Base-by-base conservation (phyloP, 306 rosid species). In the Prosopis cineraria region DNA sequence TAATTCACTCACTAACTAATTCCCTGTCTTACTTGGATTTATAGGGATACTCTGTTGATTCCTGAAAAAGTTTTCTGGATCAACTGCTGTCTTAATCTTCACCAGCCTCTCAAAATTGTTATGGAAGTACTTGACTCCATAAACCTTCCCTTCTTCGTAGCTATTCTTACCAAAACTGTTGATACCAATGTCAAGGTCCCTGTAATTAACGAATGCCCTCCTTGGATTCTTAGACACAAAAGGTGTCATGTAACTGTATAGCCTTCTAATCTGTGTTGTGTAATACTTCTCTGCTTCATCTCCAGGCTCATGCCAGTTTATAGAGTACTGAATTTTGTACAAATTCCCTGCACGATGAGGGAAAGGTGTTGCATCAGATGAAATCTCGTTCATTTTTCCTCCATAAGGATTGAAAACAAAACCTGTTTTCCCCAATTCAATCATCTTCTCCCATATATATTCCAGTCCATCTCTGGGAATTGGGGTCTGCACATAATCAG, bases 11-110 rank as follows among this genome's bases (percentile, higher is more conserved):
- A 22, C n/a, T 39, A 37, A 66, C 58, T 24, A 24, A 55, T 55
- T 60, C 68, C 22, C 39, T 8, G 69, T 39, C 33, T 78, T 33
- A 50, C 43, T 31, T 16, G 75, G 72, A 41, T 13, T 73, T 1
- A 67, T 40, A n/a, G 95, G 95, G 68, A 93, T 76, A 73, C 98
- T 93, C 77, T 93, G 98, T 44, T 93, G 95, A 64, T 90, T 88
- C 88, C 92, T 81, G 74, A 93, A 91, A 77, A 88, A 88, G 67
- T 91, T 91, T 0, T 84, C 72, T 0, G 97, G 94, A 80, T 93
- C 98, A 58, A 89, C 90, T 0, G 67, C 86, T 33, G 86, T 81
- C 79, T 93, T 93, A 53, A 84, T 75, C 80, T 84, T 84, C 73
- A 88, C 95, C 24, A 93, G 70, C 75, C 95, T 87, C 22, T 85